Evolutionary conservation across 441 rosid species (phyloP), one percentile per base, ranked within the genome.

Genomic region (Erodium chrysanthum): DNA sequence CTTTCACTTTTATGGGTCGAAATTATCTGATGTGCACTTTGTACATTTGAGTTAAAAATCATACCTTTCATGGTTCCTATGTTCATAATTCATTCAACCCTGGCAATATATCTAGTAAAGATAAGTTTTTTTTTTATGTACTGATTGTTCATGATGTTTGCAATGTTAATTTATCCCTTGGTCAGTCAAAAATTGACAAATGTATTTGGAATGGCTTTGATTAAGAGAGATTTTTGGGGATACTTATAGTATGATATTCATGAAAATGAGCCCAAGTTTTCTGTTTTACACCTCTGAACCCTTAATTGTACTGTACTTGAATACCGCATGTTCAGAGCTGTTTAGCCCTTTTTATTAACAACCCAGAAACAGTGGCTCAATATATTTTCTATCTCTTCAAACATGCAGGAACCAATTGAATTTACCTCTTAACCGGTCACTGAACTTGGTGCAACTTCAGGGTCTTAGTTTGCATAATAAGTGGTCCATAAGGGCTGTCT

Each of bases 381-480:
- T 40, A 29, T 56, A 8, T 22, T 46, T 68, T 25, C 29, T 7
- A 2, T 56, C 48, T 70, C 46, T 69, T 64, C 18, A 64, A 68
- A 64, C 69, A 60, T 71, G 68, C 75, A 88, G 83, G 81, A 59
- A 59, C 35, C 78, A 68, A 71, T 74, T 79, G 46, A 81, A 78
- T 74, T 76, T 75, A 62, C 76, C 78, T 71, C 71, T 68, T 71
- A 59, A 67, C 66, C 80, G 66, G 3, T 71, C 81, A 22, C 65
- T 77, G 54, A 82, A 82, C 66, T 66, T 78, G 46, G 78, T 78
- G 56, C 85, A 77, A 64, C 29, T 75, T 80, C 82, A 77, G 73
- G 77, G 80, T 76, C 78, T 73, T 73, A 72, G 79, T 71, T 74
- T 77, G 79, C 84, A 75, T 52, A 81, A 68, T 70, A 82, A 86